Conservation (phyloP, 495 filamentous ascomycete genomes). For the Durotheca rogersii region DNA sequence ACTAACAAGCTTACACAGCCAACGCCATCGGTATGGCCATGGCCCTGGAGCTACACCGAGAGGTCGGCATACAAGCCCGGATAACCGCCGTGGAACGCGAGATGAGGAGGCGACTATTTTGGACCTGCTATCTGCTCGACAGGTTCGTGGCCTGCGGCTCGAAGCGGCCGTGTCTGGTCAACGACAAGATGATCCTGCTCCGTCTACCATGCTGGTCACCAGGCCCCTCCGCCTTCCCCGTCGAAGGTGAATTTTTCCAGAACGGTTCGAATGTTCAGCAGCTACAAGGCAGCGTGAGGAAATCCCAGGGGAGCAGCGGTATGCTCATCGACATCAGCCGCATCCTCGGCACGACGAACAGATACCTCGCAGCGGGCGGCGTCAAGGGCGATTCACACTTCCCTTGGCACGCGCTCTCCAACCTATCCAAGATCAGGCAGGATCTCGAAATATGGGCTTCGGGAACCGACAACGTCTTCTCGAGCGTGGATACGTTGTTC, state of each 20-base stretch:
- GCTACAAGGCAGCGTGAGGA: conserved; percentile 62
- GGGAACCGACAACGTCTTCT: conserved; percentile 75
- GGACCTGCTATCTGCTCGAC: conserved; percentile 82
- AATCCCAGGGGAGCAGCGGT: conserved; percentile 65
- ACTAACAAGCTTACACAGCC: conserved; percentile 46
- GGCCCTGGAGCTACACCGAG: conserved; percentile 72
- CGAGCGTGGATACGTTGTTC: conserved; percentile 70
- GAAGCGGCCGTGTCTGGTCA: conserved; percentile 71
- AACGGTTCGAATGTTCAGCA: conserved; percentile 71
- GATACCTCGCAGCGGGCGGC: conserved; percentile 79
- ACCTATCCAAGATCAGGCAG: conserved; percentile 79
- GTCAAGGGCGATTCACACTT: conserved; percentile 88
- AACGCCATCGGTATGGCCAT: conserved; percentile 79
- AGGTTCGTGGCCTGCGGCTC: conserved; percentile 77
- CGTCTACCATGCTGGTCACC: conserved; percentile 70
- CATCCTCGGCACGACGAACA: conserved; percentile 78
- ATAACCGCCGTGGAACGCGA: conserved; percentile 66
- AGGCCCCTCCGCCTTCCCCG: conserved; percentile 52
- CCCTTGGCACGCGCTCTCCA: conserved; percentile 83
- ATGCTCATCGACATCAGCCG: conserved; percentile 81
- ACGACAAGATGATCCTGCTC: conserved; percentile 70
- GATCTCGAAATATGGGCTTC: conserved; percentile 84
- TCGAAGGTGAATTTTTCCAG: conserved; percentile 76
- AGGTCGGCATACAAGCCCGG: conserved; percentile 59
- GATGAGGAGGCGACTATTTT: conserved; percentile 72